Evolutionary conservation across 2,329 filamentous ascomycete genomes (phyloP), one percentile per base, ranked within the genome.

Genomic region (Hymenoscyphus fraxineus): DNA sequence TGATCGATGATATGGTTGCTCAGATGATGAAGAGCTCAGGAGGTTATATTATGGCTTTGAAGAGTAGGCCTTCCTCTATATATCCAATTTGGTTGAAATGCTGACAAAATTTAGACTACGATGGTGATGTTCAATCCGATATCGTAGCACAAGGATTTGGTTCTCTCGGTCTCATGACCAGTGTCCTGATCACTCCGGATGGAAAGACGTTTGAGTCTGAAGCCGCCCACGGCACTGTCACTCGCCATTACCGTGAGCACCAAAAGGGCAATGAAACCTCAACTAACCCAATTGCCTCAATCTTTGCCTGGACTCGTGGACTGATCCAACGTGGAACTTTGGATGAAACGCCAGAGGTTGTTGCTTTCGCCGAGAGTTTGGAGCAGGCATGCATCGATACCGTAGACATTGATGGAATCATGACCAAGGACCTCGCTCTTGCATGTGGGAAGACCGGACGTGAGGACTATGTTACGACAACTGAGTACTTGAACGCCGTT

Each of bases 21-120:
- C 95, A 99, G 85, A 99, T 99, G 95, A 91, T 99, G 85, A 99
- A 99, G 91, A 95, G 91, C 81, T 87, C 89, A 74, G 95, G 95
- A 73, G 95, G 95, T 69, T 97, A 95, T 81, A 87, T 98, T 77
- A 97, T 98, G 85, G 95, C 95, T 68, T 87, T 98, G 79, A 99
- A 99, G 89, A 98, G 92, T 96, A 77, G 79, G 88, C 83, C 16
- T 19, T 31, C 56, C 58, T 62, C 22, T 38, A 47, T 35, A 58
- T 57, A 19, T 32, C 10, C 22, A 13, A 13, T 16, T 44, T 9
- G 44, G 32, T 2, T 57, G 19, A 54, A 54, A 41, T 56, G 27
- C 67, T 69, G 61, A 74, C 65, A 62, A 63, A 69, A 67, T 73
- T 66, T 72, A 96, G 92, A 98, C 88, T 97, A 98, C 82, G 95